A percentile compares a stretch with the other conserved stretches of the same genome.
These are phyloP conservation scores for Pisolithus tinctorius DNA, from an alignment of 768 basidiomycete species.

Conservation along the genomic window DNA sequence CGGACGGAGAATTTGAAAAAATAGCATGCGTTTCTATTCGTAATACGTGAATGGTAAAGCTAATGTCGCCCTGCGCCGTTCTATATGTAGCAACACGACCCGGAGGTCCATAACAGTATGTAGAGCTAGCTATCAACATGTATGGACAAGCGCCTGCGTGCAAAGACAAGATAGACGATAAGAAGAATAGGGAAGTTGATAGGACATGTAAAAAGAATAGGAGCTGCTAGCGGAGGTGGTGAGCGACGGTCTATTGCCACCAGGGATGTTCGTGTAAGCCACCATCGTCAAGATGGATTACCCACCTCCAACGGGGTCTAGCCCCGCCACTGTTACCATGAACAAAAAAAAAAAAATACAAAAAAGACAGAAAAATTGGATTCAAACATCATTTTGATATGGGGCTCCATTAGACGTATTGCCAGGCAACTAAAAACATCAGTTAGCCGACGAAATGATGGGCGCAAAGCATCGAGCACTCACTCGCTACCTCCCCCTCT, in stretches of 20 bases:
- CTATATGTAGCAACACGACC: conserved; percentile 5
- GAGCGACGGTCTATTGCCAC: conserved; percentile 31
- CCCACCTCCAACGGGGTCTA: conserved; percentile 12
- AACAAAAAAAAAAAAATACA: conserved; percentile 7
- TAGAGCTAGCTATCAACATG: conserved; percentile 9
- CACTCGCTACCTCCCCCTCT: conserved; percentile 55
- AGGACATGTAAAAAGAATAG: conserved; percentile 3
- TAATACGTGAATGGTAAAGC: not conserved
- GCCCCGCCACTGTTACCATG: conserved; percentile 9
- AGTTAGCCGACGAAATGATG: not conserved
- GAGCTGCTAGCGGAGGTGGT: conserved; percentile 13
- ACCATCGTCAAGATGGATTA: conserved; percentile 3
- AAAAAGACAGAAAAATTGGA: not conserved
- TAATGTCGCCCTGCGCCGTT: conserved; percentile 8
- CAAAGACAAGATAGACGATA: conserved; percentile 5
- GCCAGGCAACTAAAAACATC: conserved; percentile 23
- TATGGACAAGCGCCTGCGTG: conserved; percentile 3
- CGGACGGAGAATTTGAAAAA: not conserved
- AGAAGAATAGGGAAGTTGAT: not conserved
- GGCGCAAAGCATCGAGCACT: conserved; percentile 17
- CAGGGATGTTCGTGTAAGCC: conserved; percentile 28
- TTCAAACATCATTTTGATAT: not conserved
- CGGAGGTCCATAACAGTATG: conserved; percentile 1
- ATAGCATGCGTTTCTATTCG: not conserved
- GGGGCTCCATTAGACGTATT: conserved; percentile 7